phyloP scores from a whole-genome alignment of 352 stramenopile species.

The Phytophthora fragariaefolia region DNA sequence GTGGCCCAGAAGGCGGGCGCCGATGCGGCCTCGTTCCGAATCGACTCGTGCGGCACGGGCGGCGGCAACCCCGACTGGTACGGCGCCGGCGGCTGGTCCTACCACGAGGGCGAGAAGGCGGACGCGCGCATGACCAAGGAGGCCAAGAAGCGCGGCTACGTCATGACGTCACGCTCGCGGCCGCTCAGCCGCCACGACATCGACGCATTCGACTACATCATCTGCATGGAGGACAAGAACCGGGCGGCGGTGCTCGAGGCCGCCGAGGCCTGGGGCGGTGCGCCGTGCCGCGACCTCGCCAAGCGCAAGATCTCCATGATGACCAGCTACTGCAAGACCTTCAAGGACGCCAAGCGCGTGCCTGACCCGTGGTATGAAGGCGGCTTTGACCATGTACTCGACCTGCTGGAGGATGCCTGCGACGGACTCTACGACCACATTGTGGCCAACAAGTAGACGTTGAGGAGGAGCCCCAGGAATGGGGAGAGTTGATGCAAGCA shows the following conservation, averaged over 20 bases:
- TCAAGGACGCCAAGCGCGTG: conserved; percentile 63
- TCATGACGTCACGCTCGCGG: conserved; percentile 79
- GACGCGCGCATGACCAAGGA: conserved; percentile 89
- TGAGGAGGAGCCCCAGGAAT: neutral
- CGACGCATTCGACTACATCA: conserved; percentile 87
- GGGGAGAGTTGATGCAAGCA: neutral
- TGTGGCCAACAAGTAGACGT: conserved; percentile 22
- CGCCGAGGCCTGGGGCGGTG: conserved; percentile 82
- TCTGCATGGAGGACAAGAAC: conserved; percentile 92
- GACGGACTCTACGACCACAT: conserved; percentile 76
- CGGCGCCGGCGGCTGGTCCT: conserved; percentile 77
- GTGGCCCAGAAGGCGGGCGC: conserved; percentile 42
- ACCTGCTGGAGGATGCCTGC: conserved; percentile 90
- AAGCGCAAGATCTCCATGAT: conserved; percentile 83
- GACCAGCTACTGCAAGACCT: conserved; percentile 81
- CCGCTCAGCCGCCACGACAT: conserved; percentile 78
- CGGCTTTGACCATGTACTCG: conserved; percentile 90
- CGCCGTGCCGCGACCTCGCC: conserved; percentile 50
- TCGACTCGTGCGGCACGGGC: conserved; percentile 90
- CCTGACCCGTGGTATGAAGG: conserved; percentile 89
- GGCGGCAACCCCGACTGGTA: conserved; percentile 86
- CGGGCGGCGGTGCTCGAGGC: conserved; percentile 81
- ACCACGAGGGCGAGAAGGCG: conserved; percentile 85
- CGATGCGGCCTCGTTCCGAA: conserved; percentile 46
- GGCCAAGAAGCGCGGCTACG: conserved; percentile 83